A percentile compares a stretch with the other conserved stretches of the same genome.
Conservation (phyloP, 768 basidiomycete species). For the Podaxis carcinomalis region DNA sequence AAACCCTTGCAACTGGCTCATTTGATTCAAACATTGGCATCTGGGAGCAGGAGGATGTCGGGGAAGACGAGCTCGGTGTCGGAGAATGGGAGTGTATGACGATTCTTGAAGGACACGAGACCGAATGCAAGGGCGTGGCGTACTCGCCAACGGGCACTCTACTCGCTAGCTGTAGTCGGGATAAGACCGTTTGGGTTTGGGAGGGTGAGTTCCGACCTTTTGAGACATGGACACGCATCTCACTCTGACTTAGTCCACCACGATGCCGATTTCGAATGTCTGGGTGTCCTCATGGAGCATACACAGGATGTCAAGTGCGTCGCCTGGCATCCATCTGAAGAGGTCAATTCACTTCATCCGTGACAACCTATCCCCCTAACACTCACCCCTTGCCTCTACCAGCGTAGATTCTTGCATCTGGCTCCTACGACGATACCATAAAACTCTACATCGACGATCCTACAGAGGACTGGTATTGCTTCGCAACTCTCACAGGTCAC, state of each 20-base stretch:
- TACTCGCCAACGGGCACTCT: slow-evolving; percentile 76
- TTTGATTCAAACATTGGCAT: slow-evolving; percentile 92
- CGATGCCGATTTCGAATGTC: slow-evolving; percentile 91
- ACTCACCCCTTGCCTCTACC: slow-evolving; percentile 16
- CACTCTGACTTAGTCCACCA: slow-evolving; percentile 60
- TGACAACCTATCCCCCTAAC: neutral
- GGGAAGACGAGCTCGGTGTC: slow-evolving; percentile 23
- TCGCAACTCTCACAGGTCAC: slow-evolving; percentile 78
- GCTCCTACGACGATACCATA: slow-evolving; percentile 95
- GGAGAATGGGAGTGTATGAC: slow-evolving; percentile 88
- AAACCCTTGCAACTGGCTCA: slow-evolving; percentile 83
- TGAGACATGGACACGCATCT: neutral
- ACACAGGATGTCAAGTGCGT: slow-evolving; percentile 94
- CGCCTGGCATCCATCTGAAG: slow-evolving; percentile 93
- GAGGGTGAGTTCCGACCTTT: slow-evolving; percentile 55
- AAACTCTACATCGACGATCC: slow-evolving; percentile 93
- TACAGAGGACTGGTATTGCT: slow-evolving; percentile 90
- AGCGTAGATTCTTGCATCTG: slow-evolving; percentile 87
- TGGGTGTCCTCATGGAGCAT: slow-evolving; percentile 96
- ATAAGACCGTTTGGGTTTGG: slow-evolving; percentile 99
- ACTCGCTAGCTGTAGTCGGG: slow-evolving; percentile 91
- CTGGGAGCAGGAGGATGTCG: slow-evolving; percentile 68
- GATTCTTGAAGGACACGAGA: slow-evolving; percentile 91
- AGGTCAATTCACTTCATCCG: slow-evolving; percentile 46
- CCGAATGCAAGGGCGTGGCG: slow-evolving; percentile 90